Base-by-base conservation (phyloP, 2,329 filamentous ascomycete genomes). In the Colletotrichum acutatum region DNA sequence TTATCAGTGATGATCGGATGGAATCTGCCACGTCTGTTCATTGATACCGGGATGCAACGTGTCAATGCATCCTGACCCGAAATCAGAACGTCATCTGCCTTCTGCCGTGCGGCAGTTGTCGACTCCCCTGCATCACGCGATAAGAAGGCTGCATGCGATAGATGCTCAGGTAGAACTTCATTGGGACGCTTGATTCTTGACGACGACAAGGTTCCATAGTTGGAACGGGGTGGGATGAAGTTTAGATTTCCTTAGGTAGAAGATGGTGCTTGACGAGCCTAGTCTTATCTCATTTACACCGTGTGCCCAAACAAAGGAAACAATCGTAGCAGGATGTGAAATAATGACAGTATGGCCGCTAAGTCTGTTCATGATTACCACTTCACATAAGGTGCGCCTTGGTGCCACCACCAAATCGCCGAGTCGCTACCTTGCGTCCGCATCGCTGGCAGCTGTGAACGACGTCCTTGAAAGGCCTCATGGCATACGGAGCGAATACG, bases 381-480 rank as follows among this genome's bases (percentile, higher is more conserved):
- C 3, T 42, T 70, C 56, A 74, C 56, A 75, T 61, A 34, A 75
- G 7, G 19, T 74, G 66, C 12, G 73, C 61, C 56, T 58, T 63
- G 4, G 73, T 75, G 11, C 60, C 59, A 5, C 71, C 66, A 7
- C 73, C 73, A 22, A 75, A 74, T 34, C 66, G 52, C 9, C 22
- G 37, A 16, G 71, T 73, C 7, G 73, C 73, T 5, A 75, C 64
- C 28, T 22, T 14, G 9, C 66, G 62, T 53, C 71, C 73, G 53
- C 73, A 75, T 32, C 61, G 66, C 61, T 66, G 14, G 46, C 73
- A 75, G 28, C 30, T 46, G 59, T 75, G 73, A 5, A 57, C 66
- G 22, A 71, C 71, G 34, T 74, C 59, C 71, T 75, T 74, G 53
- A 75, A 74, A 9, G 71, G 46, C 46, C 63, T 65, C 19, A 34